Evolutionary conservation across 2,329 filamentous ascomycete species (phyloP), one percentile per base, ranked within the genome.

Genomic region (Amphichorda felina): DNA sequence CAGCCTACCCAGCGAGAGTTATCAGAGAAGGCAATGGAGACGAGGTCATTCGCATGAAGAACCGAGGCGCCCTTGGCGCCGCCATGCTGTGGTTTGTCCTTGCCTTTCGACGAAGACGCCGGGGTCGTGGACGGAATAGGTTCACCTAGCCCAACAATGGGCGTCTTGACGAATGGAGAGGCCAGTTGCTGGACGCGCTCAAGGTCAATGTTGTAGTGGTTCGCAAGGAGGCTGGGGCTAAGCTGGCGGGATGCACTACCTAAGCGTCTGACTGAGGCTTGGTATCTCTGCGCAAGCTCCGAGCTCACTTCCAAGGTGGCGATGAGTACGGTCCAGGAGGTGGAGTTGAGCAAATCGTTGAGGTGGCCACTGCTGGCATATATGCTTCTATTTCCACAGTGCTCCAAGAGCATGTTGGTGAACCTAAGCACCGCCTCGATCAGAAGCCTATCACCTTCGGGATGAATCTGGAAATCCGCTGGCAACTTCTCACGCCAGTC

Each of bases 321-420:
- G 50, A 82, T 77, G 36, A 98, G 68, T 33, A 98, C 70, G 19
- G 78, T 74, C 38, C 89, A 68, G 17, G 82, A 88, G 3, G 85
- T 89, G 30, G 83, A 89, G 57, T 95, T 85, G 40, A 98, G 72
- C 28, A 98, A 70, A 52, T 88, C 80, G 53, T 89, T 91, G 41
- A 98, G 65, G 48, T 93, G 84, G 45, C 80, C 71, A 55, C 89
- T 96, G 64, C 91, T 98, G 41, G 82, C 85, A 56, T 96, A 98
- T 48, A 98, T 79, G 61, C 88, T 95, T 46, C 93, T 73, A 53
- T 98, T 98, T 40, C 89, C 91, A 58, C 91, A 98, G 54, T 94
- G 91, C 54, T 96, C 86, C 35, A 96, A 64, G 21, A 98, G 68
- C 56, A 94, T 73, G 41, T 81, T 76, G 16, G 88, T 94, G 57